Evolutionary conservation across 2,329 filamentous ascomycete species (phyloP).

Genomic region (Ceratocystis diversiconidia): DNA sequence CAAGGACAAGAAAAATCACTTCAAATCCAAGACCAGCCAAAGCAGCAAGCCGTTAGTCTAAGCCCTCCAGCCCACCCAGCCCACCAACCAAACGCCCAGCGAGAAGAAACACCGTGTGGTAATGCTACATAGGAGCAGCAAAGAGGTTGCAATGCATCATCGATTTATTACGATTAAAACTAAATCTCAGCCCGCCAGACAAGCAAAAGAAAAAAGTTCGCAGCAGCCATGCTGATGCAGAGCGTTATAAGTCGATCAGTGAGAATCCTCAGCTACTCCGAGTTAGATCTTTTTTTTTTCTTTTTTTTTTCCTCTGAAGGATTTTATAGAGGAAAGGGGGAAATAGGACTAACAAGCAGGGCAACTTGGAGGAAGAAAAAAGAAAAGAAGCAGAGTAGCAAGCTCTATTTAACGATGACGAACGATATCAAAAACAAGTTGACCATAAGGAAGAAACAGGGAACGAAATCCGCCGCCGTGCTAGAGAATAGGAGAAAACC

Average conservation of each 20-base stretch:
- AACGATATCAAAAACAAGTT: background rate
- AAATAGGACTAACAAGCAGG: background rate
- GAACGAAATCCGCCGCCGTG: background rate
- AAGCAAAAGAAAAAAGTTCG: background rate
- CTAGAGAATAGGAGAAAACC: background rate
- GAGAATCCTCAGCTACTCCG: background rate
- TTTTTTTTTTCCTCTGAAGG: background rate
- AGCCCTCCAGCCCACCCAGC: background rate
- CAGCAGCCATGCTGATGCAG: background rate
- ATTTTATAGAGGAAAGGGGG: background rate
- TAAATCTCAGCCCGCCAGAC: background rate
- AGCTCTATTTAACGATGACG: background rate
- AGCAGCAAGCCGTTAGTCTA: background rate
- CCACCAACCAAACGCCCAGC: background rate
- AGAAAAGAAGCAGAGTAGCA: background rate
- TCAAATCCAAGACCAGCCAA: background rate
- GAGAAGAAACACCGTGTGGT: background rate
- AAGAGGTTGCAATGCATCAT: background rate
- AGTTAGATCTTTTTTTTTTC: background rate
- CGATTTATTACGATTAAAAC: background rate
- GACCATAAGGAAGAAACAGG: conserved; percentile 1
- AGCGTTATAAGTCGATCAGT: background rate
- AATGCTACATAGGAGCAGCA: background rate
- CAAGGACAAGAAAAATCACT: background rate
- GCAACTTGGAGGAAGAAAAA: conserved; percentile 1